Base-by-base conservation (phyloP, 2,329 filamentous ascomycete genomes). In the Huntiella decipiens region DNA sequence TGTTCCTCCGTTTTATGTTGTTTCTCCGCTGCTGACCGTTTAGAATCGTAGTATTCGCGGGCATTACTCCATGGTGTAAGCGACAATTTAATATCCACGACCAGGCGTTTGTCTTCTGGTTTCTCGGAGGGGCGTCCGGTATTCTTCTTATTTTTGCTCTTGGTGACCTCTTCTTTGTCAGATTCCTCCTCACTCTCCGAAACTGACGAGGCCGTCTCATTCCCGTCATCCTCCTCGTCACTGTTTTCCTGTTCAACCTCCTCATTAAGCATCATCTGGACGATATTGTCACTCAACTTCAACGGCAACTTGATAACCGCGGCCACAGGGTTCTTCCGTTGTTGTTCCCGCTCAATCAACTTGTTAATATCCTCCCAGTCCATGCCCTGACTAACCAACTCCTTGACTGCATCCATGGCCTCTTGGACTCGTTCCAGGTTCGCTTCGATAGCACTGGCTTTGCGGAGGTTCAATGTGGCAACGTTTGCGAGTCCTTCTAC, bases 311-410 rank as follows among this genome's bases (percentile, higher is more conserved):
- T 82, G 56, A 98, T 93, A 38, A 86, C 77, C 48, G 80, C 72
- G 1, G 91, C 91, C 5, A 98, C 86, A 0, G 83, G 75, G 53
- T 98, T 98, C 22, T 75, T 70, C 42, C 78, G 70, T 50, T 68
- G 75, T 58, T 92, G 82, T 58, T 96, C 88, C 53, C 85, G 74
- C 58, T 94, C 85, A 44, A 98, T 82, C 51, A 98, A 64, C 49
- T 80, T 82, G 7, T 74, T 84, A 55, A 96, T 87, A 53, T 95
- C 82, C 8, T 85, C 77, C 91, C 91, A 98, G 55, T 98, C 91
- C 86, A 96, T 96, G 8, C 88, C 88, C 56, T 94, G 85, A 4
- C 75, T 75, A 50, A 98, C 75, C n/a, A 96, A 66, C 1, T 84
- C 83, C 58, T 93, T 96, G 45, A 98, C 79, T 3, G 91, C 86